A percentile compares a stretch with the other conserved stretches of the same genome.
phyloP scores from a whole-genome alignment of 75 land plant genomes.

The Adiantum capillusveneris region DNA sequence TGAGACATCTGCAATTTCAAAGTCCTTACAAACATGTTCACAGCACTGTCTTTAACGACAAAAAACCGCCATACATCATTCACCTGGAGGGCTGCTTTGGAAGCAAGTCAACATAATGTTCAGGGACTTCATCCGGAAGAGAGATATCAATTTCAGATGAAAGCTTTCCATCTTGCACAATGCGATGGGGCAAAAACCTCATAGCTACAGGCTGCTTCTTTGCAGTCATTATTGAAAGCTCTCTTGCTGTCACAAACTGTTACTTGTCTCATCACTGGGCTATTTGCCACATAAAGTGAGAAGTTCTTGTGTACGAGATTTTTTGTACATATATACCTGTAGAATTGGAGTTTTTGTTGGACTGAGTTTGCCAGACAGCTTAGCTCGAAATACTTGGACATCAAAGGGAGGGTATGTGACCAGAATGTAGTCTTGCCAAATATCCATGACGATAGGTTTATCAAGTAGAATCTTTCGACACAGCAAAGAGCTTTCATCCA shows the following conservation, averaged over 20 bases:
- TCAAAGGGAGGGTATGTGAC: conserved; percentile 95
- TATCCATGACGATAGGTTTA: conserved; percentile 94
- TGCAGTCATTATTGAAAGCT: conserved; percentile 94
- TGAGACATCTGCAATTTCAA: conserved; percentile 61
- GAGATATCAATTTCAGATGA: conserved; percentile 14
- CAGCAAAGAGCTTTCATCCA: conserved; percentile 91
- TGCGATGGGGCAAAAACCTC: conserved; percentile 78
- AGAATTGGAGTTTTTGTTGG: conserved; percentile 63
- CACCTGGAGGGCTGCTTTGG: conserved; percentile 76
- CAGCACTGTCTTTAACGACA: no score
- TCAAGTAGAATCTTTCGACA: conserved; percentile 68
- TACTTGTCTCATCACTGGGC: conserved; percentile 60
- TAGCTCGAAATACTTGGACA: conserved; percentile 86
- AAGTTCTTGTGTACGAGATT: no score
- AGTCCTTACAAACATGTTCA: no score
- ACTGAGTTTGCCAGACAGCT: conserved; percentile 63
- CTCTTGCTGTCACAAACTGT: conserved; percentile 98
- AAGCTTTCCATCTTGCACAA: conserved; percentile 17
- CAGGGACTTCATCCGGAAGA: conserved; percentile 14
- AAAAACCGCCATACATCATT: no score
- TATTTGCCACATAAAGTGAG: no score
- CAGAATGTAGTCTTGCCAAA: conserved; percentile 85
- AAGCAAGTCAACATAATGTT: conserved; percentile 21
- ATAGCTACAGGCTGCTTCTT: conserved; percentile 90
- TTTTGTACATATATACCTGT: conserved; percentile 68